phyloP scores from a whole-genome alignment of 371 early-diverging fungal species.

The Entomophthora muscae region DNA sequence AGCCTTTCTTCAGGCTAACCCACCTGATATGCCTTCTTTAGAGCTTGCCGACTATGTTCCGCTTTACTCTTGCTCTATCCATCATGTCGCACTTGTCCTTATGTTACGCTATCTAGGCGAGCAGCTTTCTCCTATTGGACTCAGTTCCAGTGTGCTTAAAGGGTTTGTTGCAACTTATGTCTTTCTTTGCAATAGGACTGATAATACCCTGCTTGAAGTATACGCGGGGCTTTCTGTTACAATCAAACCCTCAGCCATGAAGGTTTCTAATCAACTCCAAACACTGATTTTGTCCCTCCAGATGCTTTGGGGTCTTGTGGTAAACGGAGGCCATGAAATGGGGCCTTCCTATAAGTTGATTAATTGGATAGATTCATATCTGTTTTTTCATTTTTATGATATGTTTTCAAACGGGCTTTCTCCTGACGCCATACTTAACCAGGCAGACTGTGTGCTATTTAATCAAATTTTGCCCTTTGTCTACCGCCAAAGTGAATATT shows the following conservation, averaged over 20 bases:
- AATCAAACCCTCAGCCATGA: background rate
- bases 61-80: background rate
- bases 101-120: background rate
- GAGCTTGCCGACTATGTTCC: background rate
- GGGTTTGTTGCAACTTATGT: background rate
- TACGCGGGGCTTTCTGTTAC: background rate
- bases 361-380: background rate
- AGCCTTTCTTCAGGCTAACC: background rate
- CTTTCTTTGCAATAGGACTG: background rate
- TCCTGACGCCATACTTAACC: background rate
- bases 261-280: background rate
- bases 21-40: background rate
- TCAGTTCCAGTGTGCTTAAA: background rate
- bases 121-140: background rate
- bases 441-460: too few species aligned
- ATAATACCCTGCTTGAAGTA: background rate
- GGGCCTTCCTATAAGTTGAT: background rate
- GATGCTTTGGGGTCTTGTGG: background rate
- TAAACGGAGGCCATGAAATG: background rate
- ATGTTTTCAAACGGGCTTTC: background rate
- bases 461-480: too few species aligned
- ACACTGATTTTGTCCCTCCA: background rate
- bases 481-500: too few species aligned
- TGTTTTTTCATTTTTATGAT: background rate
- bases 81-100: background rate